Conservation (phyloP, 2,329 filamentous ascomycete species). For the Penicillium sp. region DNA sequence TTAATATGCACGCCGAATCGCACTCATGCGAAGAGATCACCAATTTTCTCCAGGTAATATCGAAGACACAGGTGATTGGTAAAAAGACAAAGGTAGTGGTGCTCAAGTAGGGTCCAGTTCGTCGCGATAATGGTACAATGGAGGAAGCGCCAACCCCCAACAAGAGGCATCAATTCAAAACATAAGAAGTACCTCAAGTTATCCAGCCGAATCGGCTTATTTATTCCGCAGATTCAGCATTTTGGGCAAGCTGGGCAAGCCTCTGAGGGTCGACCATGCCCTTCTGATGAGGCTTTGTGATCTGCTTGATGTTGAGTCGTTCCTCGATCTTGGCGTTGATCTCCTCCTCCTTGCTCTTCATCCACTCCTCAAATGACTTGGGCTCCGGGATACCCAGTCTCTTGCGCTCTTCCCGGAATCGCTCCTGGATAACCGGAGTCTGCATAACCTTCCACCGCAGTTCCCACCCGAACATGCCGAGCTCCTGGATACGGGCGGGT, state of each 20-base stretch:
- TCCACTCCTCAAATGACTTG: slow-evolving; percentile 43
- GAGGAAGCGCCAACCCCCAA: slow-evolving; percentile 3
- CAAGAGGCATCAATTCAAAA: neutral
- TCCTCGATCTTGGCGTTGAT: slow-evolving; percentile 40
- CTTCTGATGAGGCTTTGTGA: slow-evolving; percentile 35
- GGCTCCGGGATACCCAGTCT: slow-evolving; percentile 63
- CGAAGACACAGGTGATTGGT: slow-evolving; percentile 8
- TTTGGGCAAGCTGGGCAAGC: neutral
- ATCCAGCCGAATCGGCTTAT: neutral
- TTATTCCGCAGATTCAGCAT: neutral
- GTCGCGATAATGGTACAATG: slow-evolving; percentile 23
- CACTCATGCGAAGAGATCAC: slow-evolving; percentile 6
- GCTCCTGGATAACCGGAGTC: slow-evolving; percentile 64
- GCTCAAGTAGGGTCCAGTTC: slow-evolving; percentile 12
- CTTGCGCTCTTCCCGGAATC: slow-evolving; percentile 65
- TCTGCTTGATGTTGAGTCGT: slow-evolving; percentile 33
- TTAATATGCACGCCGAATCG: slow-evolving; percentile 26
- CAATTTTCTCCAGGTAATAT: neutral
- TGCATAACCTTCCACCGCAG: slow-evolving; percentile 89
- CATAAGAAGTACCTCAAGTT: neutral
- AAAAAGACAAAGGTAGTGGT: slow-evolving; percentile 5
- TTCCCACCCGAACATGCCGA: slow-evolving; percentile 88
- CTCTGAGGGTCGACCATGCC: slow-evolving; percentile 19
- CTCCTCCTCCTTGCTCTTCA: slow-evolving; percentile 44
- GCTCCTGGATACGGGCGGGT: slow-evolving; percentile 73